Base-by-base conservation (phyloP, 179 eudicot genomes). In the Beta lomatogona region DNA sequence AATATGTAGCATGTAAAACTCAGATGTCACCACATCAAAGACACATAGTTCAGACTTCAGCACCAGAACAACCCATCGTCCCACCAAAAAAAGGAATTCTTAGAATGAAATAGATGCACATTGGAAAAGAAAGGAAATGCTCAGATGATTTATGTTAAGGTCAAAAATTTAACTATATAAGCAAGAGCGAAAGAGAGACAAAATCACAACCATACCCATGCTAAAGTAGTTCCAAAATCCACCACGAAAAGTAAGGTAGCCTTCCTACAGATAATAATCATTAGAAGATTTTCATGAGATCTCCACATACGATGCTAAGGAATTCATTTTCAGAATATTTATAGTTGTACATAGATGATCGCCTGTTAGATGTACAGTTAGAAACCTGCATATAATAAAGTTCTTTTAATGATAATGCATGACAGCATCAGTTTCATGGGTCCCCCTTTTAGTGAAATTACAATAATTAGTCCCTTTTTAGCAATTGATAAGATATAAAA, bases 221-320 rank as follows among this genome's bases (percentile, higher is more conserved):
- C 99, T 95, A 88, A 95, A 95, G 88, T 95, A 95, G 75, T 95
- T 95, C 98, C 97, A 95, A 80, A 95, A 93, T 76, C 98, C 98
- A 79, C 98, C 98, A 73, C 97, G 97, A 85, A 88, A 95, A 55
- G 98, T 95, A 82, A 86, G 88, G 78, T 74, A 88, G 79, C 95
- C 99, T 80, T 94, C 97, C 99, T 96, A 91, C 41, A 80, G 4
- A 81, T 76, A 16, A 71, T 48, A 28, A 72, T 76, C n/a, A 71
- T 48, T 25, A 72, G 73, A 45, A 68, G 73, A 45, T 19, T 57
- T 9, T 14, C 70, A 65, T 81, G 41, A 80, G 78, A 59, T 78
- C 50, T 58, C 74, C 4, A 18, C 66, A 55, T 2, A 9, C 11
- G 55, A 18, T 45, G 45, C 28, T 46, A 69, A 41, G 4, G 9